phyloP scores from a whole-genome alignment of 176 grass and related monocot species.

The Triticum monococcum region DNA sequence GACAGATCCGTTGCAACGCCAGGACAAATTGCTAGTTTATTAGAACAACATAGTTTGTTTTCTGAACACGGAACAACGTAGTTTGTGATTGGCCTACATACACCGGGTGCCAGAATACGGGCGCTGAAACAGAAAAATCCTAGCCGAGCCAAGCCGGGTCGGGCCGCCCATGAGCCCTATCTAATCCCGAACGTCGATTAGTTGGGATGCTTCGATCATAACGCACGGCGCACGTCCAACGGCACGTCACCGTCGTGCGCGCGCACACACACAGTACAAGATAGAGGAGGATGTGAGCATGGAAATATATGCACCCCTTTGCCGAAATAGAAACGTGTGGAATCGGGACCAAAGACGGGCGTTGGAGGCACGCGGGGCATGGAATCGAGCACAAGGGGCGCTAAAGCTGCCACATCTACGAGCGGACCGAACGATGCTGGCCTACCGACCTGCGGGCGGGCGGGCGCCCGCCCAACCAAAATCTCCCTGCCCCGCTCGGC shows the following conservation, averaged over 20 bases:
- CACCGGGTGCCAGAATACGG: not conserved
- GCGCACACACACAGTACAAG: not conserved
- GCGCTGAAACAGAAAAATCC: not conserved
- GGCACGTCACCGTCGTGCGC: not conserved
- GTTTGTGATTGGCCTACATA: no score
- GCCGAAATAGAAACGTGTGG: slow-evolving; percentile 26
- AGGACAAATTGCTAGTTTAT: no score
- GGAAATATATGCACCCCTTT: not conserved
- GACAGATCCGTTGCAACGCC: no score
- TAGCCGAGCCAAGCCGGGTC: not conserved
- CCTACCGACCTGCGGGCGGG: slow-evolving; percentile 9
- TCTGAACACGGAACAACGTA: no score
- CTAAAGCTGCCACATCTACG: slow-evolving; percentile 16
- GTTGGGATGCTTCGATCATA: not conserved
- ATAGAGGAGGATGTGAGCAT: not conserved
- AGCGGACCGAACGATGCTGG: not conserved
- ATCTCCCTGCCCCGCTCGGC: not conserved
- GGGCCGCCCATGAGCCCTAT: not conserved
- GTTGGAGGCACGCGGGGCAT: not conserved
- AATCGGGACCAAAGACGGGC: slow-evolving; percentile 8
- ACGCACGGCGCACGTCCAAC: not conserved
- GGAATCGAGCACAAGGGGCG: not conserved
- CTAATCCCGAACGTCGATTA: not conserved
- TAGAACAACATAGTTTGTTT: no score
- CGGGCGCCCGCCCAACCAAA: not conserved